Base-by-base conservation (phyloP, 73 alveolate genomes). In the Paramecium biaurelia region DNA sequence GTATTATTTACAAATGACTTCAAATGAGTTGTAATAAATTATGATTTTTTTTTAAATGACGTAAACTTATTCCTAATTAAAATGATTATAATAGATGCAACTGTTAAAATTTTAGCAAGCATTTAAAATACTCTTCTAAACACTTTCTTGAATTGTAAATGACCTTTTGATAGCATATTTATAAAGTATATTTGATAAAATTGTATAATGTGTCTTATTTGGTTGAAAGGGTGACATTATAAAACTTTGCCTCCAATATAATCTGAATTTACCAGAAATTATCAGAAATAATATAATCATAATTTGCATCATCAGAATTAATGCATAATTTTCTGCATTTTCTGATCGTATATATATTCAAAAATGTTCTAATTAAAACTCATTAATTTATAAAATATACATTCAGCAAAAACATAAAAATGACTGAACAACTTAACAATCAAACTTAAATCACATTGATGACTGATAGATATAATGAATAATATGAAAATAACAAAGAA, bases 301-400 rank as follows among this genome's bases (percentile, higher is more conserved):
- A n/a, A 42, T 72, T 79, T 79, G 90, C 90, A 79, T 79, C 90
- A 79, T 79, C 90, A 47, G 90, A 79, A 79, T 79, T 47, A 79
- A 43, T 43, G 72, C 90, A 79, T 79, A 79, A 41, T 79, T 79
- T 79, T 79, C 90, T 42, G 43, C 90, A 79, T 79, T 34, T 72
- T 38, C 58, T 32, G 58, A 35, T 72, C 32, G 34, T 72, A 72
- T 72, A 72, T 38, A 72, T 72, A n/a, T 35, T 72, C 35, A 42
- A 72, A 35, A 35, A n/a, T 35, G 30, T 72, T 72, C 86, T 63
- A 63, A 63, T 63, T 72, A 72, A 35, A 72, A 34, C 45, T 72
- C 86, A 72, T 35, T 72, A 72, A 72, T 72, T 35, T 28, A 72
- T 72, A 72, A n/a, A 72, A 72, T 32, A 38, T 35, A 72, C 58